phyloP scores from a whole-genome alignment of 2,329 filamentous ascomycete species.

The Coniochaeta pulveracea region DNA sequence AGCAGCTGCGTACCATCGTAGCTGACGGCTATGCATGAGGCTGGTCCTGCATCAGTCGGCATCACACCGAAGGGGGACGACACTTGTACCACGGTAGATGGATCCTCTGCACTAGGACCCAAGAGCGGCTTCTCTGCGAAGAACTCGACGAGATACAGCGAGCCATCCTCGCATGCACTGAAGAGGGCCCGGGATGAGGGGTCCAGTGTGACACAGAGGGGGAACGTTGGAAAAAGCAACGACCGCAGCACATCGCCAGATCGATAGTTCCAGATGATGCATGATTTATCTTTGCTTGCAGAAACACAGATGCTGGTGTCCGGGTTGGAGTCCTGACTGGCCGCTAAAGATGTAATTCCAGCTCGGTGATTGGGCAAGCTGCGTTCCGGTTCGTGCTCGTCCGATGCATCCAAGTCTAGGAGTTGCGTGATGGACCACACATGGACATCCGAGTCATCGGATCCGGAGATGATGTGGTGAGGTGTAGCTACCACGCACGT shows the following conservation, averaged over 20 bases:
- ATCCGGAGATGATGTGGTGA: constrained; percentile 65
- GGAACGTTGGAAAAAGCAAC: constrained; percentile 64
- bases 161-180: constrained; percentile 68
- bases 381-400: constrained; percentile 57
- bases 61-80: constrained; percentile 42
- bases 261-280: constrained; percentile 86
- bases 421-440: constrained; percentile 78
- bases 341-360: constrained; percentile 53
- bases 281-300: constrained; percentile 74
- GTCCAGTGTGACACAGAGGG: constrained; percentile 66
- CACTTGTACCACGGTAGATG: constrained; percentile 45
- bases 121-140: constrained; percentile 44
- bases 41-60: constrained; percentile 53
- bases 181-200: constrained; percentile 76
- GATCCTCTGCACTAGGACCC: constrained; percentile 37
- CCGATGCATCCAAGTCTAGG: constrained; percentile 45
- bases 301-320: constrained; percentile 77
- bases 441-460: constrained; percentile 79
- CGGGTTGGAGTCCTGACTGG: constrained; percentile 54
- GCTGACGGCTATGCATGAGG: constrained; percentile 58
- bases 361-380: constrained; percentile 70
- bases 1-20: constrained; percentile 74
- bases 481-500: constrained; percentile 64
- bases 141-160: constrained; percentile 70
- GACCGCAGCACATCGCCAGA: constrained; percentile 69